Evolutionary conservation across 2,329 filamentous ascomycete genomes (phyloP).

Genomic region (Ustilaginoidea virens): DNA sequence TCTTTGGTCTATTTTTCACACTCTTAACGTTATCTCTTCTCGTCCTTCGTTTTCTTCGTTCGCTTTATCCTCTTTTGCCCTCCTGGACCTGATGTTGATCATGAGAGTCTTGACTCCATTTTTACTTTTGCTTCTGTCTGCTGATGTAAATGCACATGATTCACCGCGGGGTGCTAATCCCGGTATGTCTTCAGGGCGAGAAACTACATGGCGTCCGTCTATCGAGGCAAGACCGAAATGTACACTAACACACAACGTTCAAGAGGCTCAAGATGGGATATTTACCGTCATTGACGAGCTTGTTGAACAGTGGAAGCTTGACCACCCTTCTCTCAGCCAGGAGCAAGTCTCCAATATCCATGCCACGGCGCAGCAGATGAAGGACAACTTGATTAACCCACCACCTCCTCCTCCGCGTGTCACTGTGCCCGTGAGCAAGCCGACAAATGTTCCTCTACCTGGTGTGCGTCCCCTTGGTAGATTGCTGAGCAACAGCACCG

Average conservation of each 20-base stretch:
- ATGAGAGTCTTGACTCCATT: conserved; percentile 1
- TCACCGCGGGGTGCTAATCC: background rate
- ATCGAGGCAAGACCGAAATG: background rate
- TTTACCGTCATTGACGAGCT: conserved; percentile 1
- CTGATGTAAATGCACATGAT: conserved; percentile 1
- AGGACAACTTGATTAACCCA: background rate
- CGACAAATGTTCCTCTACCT: conserved; percentile 1
- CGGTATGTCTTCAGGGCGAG: background rate
- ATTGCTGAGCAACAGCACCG: background rate
- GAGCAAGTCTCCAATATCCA: background rate
- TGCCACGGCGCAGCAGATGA: conserved; percentile 1
- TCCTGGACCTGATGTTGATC: background rate
- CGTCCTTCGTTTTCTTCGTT: background rate
- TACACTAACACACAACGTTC: background rate
- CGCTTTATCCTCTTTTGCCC: background rate
- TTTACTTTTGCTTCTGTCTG: conserved; percentile 1
- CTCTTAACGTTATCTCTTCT: background rate
- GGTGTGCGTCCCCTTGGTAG: background rate
- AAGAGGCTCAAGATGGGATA: background rate
- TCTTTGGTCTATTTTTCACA: conserved; percentile 1
- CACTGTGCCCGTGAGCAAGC: conserved; percentile 1
- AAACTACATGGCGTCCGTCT: background rate
- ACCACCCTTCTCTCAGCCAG: conserved; percentile 1
- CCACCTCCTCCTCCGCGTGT: conserved; percentile 1
- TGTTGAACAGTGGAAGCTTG: conserved; percentile 1